These are phyloP conservation scores for Cnidoscolus chayamansa DNA, from an alignment of 441 rosid genomes.

Conservation along the genomic window DNA sequence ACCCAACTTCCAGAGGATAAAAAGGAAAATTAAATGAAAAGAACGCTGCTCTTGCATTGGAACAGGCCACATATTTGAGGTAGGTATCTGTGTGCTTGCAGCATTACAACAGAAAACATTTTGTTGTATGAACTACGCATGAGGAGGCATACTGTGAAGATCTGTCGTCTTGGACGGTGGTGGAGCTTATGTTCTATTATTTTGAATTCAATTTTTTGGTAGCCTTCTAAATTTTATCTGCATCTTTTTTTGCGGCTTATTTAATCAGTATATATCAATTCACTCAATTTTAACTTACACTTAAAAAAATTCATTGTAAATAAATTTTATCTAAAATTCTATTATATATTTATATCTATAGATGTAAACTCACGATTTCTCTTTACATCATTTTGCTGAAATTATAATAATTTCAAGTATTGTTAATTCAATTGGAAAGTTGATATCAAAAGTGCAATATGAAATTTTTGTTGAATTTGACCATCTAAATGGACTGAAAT, in stretches of 20 bases:
- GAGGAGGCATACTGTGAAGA: not conserved
- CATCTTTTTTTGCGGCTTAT: not conserved
- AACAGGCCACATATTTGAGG: slow-evolving; percentile 2
- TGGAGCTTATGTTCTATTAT: not conserved
- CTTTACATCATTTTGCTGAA: too few relatives aligned
- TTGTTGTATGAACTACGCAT: not conserved
- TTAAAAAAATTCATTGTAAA: too few relatives aligned
- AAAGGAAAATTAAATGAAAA: slow-evolving; percentile 54
- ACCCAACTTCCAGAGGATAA: slow-evolving; percentile 69
- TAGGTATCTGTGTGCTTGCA: not conserved
- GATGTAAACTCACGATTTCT: too few relatives aligned
- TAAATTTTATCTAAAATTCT: too few relatives aligned
- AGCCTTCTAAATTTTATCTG: not conserved
- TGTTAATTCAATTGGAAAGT: too few relatives aligned
- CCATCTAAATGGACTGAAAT: too few relatives aligned
- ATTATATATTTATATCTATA: too few relatives aligned
- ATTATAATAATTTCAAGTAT: too few relatives aligned
- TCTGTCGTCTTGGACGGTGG: not conserved
- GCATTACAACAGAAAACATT: not conserved
- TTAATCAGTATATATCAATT: not conserved
- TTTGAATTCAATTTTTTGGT: not conserved
- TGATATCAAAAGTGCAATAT: too few relatives aligned
- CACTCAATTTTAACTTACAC: too few relatives aligned
- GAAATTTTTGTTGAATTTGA: too few relatives aligned
- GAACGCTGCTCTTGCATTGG: not conserved